Base-by-base conservation (phyloP, 495 filamentous ascomycete species). In the Talaromyces proteolyticus region DNA sequence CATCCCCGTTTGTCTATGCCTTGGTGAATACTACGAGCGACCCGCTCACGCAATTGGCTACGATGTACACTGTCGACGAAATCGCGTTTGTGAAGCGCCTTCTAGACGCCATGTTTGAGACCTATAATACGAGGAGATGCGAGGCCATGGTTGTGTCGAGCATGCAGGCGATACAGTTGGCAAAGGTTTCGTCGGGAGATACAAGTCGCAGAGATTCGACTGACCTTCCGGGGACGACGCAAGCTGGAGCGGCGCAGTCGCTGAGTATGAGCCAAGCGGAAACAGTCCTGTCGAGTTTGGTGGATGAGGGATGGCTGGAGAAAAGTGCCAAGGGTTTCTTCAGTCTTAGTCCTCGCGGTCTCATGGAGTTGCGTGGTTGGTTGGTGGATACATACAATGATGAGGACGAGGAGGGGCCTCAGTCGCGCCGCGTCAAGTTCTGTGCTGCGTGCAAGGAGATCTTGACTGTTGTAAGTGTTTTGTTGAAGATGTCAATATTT, bases 361-460 rank as follows among this genome's bases (percentile, higher is more conserved):
- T 98, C 60, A 81, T 96, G 73, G 93, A 98, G 72, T 71, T 98
- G 52, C 73, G 84, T 44, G 70, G 74, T 8, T 97, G 91, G 84
- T 75, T 98, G 42, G 70, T 87, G 16, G 82, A 83, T 42, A 87
- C 84, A 47, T 98, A 95, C 58, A 96, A 96, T 64, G 84, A 89
- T 53, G 64, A 76, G 12, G 81, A 80, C 20, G 74, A 75, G 1
- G 63, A 62, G 19, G 68, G 63, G 1, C 68, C 60, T 39, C 56
- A 53, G 16, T 53, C 59, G 11, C 53, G 86, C 55, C 78, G 77
- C 52, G 86, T 98, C 62, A 95, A 93, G 78, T 80, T 83, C 51
- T 98, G 93, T 67, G 77, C 84, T 62, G 89, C 87, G 2, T 98
- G 93, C 64, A 88, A 81, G 66, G 91, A 96, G 64, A 87, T 97